These are phyloP conservation scores for Podospora pseudoanserina DNA, from an alignment of 495 filamentous ascomycete genomes.

Conservation along the genomic window DNA sequence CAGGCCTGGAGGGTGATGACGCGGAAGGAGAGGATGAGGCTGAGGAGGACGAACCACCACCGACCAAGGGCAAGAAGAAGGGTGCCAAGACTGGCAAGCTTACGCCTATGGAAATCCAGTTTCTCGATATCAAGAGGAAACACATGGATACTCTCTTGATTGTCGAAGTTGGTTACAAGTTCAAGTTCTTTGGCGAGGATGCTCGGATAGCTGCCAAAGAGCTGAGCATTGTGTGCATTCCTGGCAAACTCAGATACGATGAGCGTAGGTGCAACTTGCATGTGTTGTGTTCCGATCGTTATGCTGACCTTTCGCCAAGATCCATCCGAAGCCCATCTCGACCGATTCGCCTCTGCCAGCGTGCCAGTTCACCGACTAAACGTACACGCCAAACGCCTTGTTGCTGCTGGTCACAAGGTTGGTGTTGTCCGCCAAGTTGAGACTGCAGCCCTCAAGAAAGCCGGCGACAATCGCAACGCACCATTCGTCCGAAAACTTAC, in stretches of 20 bases:
- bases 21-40: conserved; percentile 49
- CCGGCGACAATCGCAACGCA: conserved; percentile 88
- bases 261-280: conserved; percentile 56
- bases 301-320: conserved; percentile 38
- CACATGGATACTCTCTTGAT: conserved; percentile 86
- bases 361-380: conserved; percentile 89
- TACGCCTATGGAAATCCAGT: conserved; percentile 91
- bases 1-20: conserved; percentile 46
- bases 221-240: conserved; percentile 93
- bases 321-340: conserved; percentile 87
- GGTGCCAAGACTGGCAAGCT: conserved; percentile 77
- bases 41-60: conserved; percentile 46
- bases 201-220: conserved; percentile 86
- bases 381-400: conserved; percentile 91
- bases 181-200: conserved; percentile 96
- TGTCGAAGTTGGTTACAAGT: conserved; percentile 97
- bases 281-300: neutral
- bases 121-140: conserved; percentile 88
- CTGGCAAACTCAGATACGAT: conserved; percentile 90
- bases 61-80: conserved; percentile 55
- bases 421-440: conserved; percentile 95
- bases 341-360: conserved; percentile 92
- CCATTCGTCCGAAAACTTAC: conserved; percentile 92
- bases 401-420: conserved; percentile 91
- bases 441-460: conserved; percentile 96